Evolutionary conservation across 73 alveolate genomes (phyloP), one percentile per base, ranked within the genome.

Genomic region (Paramecium sexaurelia): DNA sequence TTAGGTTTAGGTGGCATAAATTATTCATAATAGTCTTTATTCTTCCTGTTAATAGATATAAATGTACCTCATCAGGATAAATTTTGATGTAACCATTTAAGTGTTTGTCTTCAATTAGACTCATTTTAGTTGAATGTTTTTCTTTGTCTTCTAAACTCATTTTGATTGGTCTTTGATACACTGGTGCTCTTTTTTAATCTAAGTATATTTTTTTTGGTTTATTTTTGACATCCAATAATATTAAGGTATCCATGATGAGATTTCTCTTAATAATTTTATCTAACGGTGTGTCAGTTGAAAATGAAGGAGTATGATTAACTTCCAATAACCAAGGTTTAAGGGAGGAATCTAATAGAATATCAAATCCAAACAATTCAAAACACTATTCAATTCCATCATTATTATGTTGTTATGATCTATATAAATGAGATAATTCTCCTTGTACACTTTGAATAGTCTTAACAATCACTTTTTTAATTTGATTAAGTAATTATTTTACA

Each of bases 261-360:
- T 71, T 91, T 75, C 89, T 95, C 73, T 95, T 95, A 10, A 95
- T 92, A 24, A 87, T 82, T 41, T 55, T 87, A 87, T 95, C 98
- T 36, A 95, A 85, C 8, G 98, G 98, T 3, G 98, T 92, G 43
- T 95, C 98, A 6, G 96, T 92, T 1, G 95, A 91, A 85, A 95
- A 95, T 45, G 97, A 94, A 13, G 98, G 97, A 55, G 97, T 82
- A 71, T 95, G 95, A 85, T 95, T 95, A 5, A 95, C 98, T 92
- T 95, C 97, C 3, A 95, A 32, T 20, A 95, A 73, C 95, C 95
- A 92, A 29, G 97, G 96, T 66, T 94, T 95, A 20, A 92, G 26
- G 10, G 91, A 75, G 11, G 71, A 40, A 92, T 95, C 97, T 19
- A 95, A 51, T 32, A 95, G 89, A 6, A 95, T 86, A 92, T 95